These are phyloP conservation scores for Clavariopsis aquatica DNA, from an alignment of 495 filamentous ascomycete genomes.

Conservation along the genomic window DNA sequence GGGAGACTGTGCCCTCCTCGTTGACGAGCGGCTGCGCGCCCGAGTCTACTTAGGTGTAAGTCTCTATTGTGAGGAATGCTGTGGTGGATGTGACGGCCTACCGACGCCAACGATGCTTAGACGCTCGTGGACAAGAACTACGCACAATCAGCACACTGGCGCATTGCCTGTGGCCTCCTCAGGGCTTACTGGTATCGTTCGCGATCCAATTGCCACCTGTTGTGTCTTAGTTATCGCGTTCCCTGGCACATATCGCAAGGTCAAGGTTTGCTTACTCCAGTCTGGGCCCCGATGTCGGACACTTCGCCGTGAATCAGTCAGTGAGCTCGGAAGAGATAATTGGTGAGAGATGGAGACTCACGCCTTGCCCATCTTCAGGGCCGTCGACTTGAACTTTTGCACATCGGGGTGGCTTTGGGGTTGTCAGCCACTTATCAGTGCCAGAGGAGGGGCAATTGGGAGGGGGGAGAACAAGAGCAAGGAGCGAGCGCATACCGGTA, in stretches of 20 bases:
- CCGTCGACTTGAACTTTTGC: conserved; percentile 92
- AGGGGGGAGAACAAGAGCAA: background rate
- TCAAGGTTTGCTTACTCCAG: conserved; percentile 74
- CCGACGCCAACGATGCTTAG: conserved; percentile 97
- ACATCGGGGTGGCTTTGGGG: conserved; percentile 82
- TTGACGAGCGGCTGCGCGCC: conserved; percentile 95
- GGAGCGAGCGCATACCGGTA: conserved; percentile 66
- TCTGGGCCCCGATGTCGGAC: conserved; percentile 96
- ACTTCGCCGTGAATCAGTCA: conserved; percentile 50
- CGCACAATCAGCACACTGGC: conserved; percentile 36
- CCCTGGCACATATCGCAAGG: conserved; percentile 28
- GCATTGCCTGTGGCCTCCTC: background rate
- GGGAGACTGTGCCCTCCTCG: conserved; percentile 79
- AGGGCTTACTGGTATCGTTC: conserved; percentile 79
- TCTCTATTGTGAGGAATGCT: background rate
- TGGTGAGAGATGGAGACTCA: conserved; percentile 53
- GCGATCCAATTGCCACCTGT: conserved; percentile 84
- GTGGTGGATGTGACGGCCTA: conserved; percentile 50
- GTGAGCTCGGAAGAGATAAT: background rate
- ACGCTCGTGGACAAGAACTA: conserved; percentile 96
- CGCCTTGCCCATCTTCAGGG: conserved; percentile 94
- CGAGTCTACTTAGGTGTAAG: conserved; percentile 61
- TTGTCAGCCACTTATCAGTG: conserved; percentile 47
- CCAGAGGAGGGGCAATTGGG: conserved; percentile 40
- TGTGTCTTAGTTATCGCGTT: conserved; percentile 37